Evolutionary conservation across 2,329 filamentous ascomycete genomes (phyloP).

Genomic region (Emericellopsis atlantica): DNA sequence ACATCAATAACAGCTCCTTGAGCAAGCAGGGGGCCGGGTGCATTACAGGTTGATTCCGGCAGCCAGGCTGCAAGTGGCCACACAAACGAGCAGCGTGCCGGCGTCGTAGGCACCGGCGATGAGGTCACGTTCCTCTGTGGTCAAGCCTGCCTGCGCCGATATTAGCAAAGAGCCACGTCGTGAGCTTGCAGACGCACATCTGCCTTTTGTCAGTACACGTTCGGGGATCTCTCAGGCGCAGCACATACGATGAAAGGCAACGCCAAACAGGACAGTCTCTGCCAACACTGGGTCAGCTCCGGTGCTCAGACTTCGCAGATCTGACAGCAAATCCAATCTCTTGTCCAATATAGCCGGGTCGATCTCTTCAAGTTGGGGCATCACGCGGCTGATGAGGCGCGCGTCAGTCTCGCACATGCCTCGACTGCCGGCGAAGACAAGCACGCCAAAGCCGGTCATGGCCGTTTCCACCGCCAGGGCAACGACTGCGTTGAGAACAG

Average conservation of each 20-base stretch:
- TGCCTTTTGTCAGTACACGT: constrained; percentile 6
- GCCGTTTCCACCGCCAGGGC: constrained; percentile 58
- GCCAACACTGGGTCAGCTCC: constrained; percentile 55
- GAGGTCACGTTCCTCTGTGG: constrained; percentile 62
- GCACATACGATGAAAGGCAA: constrained; percentile 60
- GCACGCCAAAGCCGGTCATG: constrained; percentile 52
- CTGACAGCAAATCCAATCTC: constrained; percentile 50
- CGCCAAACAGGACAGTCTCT: constrained; percentile 51
- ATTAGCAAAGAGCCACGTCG: not conserved
- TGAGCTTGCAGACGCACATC: constrained; percentile 19
- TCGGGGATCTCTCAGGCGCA: not conserved
- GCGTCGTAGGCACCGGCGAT: constrained; percentile 59
- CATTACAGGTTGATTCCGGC: constrained; percentile 62
- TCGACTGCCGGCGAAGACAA: constrained; percentile 64
- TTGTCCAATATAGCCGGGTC: constrained; percentile 37
- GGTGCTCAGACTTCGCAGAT: constrained; percentile 51
- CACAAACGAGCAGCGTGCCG: constrained; percentile 55
- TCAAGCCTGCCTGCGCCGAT: constrained; percentile 48
- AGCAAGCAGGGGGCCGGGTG: not conserved
- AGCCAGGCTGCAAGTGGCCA: constrained; percentile 70
- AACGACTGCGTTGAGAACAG: constrained; percentile 58
- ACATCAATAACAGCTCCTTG: not conserved
- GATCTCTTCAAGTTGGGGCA: constrained; percentile 38
- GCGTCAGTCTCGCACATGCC: constrained; percentile 56
- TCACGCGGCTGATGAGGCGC: constrained; percentile 51